Conservation (phyloP, 1,284 basidiomycete genomes). For the Anthracocystis panici-leucophaei region DNA sequence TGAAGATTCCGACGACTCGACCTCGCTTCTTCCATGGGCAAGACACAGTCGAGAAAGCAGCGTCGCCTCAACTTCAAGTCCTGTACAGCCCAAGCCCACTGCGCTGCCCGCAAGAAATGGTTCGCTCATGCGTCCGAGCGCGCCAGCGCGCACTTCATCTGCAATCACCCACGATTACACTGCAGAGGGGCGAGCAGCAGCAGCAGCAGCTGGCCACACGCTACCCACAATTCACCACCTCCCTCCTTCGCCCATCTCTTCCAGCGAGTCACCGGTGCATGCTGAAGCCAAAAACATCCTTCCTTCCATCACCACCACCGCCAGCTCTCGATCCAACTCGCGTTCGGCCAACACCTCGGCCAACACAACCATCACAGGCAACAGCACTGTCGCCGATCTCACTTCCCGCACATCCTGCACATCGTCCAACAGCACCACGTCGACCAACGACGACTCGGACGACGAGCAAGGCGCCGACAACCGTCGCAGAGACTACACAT, state of each 20-base stretch:
- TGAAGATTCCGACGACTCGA: conserved; percentile 61
- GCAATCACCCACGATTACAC: conserved; percentile 22
- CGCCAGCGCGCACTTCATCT: conserved; percentile 39
- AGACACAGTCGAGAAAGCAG: conserved; percentile 46
- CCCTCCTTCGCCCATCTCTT: conserved; percentile 62
- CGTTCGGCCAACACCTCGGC: conserved; percentile 18
- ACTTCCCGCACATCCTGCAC: conserved; percentile 35
- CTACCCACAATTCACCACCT: conserved; percentile 43
- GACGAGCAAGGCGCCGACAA: conserved; percentile 43
- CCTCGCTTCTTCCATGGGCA: conserved; percentile 63
- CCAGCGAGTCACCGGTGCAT: conserved; percentile 50
- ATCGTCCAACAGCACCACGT: conserved; percentile 51
- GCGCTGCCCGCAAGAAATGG: conserved; percentile 18
- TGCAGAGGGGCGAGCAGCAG: conserved; percentile 9
- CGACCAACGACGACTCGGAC: conserved; percentile 57
- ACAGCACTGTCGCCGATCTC: conserved; percentile 20
- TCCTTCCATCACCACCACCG: conserved; percentile 39
- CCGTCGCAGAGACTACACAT: conserved; percentile 57
- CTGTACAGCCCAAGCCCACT: conserved; percentile 1
- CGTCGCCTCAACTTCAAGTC: conserved; percentile 21
- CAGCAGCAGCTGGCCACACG: conserved; percentile 3
- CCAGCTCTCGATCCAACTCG: conserved; percentile 25
- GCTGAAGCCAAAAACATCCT: conserved; percentile 11
- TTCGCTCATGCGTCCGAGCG: conserved; percentile 27
- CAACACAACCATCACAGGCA: conserved; percentile 12